Evolutionary conservation across 129 eudicot species (phyloP).

Genomic region (Ambrosia artemisiifolia): DNA sequence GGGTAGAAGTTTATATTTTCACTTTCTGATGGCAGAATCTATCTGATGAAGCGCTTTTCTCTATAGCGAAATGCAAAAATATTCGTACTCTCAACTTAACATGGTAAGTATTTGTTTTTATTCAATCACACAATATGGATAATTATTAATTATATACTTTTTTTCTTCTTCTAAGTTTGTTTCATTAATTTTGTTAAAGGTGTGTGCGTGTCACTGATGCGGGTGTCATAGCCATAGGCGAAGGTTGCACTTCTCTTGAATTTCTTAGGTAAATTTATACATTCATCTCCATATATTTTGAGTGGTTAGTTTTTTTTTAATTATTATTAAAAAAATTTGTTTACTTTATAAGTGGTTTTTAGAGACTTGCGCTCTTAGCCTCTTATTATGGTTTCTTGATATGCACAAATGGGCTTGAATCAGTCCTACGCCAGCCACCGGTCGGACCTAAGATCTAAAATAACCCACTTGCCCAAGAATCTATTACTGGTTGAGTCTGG

Average conservation of each 20-base stretch:
- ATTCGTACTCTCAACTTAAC: conserved; percentile 72
- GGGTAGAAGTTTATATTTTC: not conserved
- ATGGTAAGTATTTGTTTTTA: conserved; percentile 43
- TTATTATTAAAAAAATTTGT: no score
- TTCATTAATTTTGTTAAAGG: conserved; percentile 39
- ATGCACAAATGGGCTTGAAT: not conserved
- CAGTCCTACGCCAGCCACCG: not conserved
- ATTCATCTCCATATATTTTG: not conserved
- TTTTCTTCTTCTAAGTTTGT: not conserved
- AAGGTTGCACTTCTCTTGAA: conserved; percentile 87
- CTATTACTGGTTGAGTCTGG: not conserved
- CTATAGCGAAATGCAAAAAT: conserved; percentile 76
- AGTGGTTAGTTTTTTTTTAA: not conserved
- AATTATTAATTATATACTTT: not conserved
- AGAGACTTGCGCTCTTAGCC: not conserved
- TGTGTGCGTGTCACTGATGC: conserved; percentile 77
- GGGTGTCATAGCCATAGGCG: conserved; percentile 78
- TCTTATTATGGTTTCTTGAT: not conserved
- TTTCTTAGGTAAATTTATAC: conserved; percentile 58
- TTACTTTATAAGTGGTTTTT: not conserved
- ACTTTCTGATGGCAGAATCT: conserved; percentile 58
- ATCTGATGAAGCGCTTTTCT: conserved; percentile 77
- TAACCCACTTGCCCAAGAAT: not conserved
- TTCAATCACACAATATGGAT: conserved; percentile 7
- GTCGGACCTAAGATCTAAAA: not conserved